Base-by-base conservation (phyloP, 495 filamentous ascomycete species). In the Clavariopsis aquatica region DNA sequence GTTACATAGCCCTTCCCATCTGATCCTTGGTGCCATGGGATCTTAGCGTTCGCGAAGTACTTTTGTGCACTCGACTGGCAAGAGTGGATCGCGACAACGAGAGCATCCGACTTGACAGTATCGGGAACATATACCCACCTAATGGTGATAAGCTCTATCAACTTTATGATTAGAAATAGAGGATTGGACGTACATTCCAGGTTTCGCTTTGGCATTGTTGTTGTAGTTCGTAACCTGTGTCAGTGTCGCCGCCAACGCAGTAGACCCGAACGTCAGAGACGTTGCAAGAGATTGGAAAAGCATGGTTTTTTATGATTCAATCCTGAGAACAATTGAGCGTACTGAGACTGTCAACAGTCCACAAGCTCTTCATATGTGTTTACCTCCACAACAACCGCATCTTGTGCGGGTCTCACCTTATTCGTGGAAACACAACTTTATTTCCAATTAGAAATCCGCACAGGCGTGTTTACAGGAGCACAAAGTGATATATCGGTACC, bases 1-100 rank as follows among this genome's bases (percentile, higher is more conserved):
- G 81, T 68, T 59, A 84, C 82, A 71, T 84, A 84, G 53, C 83
- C 83, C 62, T 80, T 67, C 10, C 63, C 55, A 67, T 85, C 79
- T 31, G 82, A 80, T 51, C 75, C 70, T 47, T 76, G 69, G 70
- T 78, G 57, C 74, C 70, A 75, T 10, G 71, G 73, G 22, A 69
- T 65, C 34, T 69, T 69, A 31, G 64, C 51, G 59, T 69, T 66
- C 9, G 24, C 17, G 69, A 68, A 76, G 62, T 73, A 76, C 22
- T 70, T 72, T 47, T 73, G 72, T 1, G 71, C 74, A 1, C 65
- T 73, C 15, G 68, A 71, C 20, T 65, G 66, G 60, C 73, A 75
- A 57, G 62, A 68, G 57, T 75, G 73, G 60, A 75, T 71, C 6
- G 69, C 69, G 41, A 71, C 66, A 23, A 75, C 68, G 27, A 75